Evolutionary conservation across 2,329 filamentous ascomycete species (phyloP).

Genomic region (Lizonia empirigonia): DNA sequence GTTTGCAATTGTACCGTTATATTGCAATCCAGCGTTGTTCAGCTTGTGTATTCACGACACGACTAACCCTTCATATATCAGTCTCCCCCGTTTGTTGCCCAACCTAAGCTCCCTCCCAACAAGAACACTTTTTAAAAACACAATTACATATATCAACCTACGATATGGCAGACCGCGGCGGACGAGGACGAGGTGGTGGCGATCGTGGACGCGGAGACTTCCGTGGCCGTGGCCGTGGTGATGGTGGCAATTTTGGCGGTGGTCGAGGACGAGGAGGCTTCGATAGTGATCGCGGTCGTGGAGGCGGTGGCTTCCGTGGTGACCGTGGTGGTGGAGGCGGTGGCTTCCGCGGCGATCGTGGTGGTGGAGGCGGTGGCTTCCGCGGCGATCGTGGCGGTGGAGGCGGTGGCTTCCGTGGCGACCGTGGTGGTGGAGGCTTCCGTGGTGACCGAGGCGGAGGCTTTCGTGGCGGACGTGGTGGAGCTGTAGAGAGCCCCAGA

Average conservation of each 20-base stretch:
- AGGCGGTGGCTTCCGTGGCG: conserved; percentile 17
- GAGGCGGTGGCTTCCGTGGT: conserved; percentile 19
- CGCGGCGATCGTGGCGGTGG: conserved; percentile 11
- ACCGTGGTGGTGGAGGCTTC: conserved; percentile 20
- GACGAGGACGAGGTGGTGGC: conserved; percentile 21
- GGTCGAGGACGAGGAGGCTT: conserved; percentile 17
- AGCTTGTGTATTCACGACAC: not conserved
- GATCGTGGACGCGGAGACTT: conserved; percentile 31
- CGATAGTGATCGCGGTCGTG: conserved; percentile 24
- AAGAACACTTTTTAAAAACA: not conserved
- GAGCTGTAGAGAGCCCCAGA: conserved; percentile 13
- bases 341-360: conserved; percentile 20
- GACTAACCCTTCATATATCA: not conserved
- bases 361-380: conserved; percentile 9
- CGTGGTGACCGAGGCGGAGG: conserved; percentile 20
- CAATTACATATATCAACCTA: not conserved
- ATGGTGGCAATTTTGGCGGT: conserved; percentile 31
- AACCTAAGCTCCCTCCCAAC: not conserved
- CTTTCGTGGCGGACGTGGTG: too few relatives aligned
- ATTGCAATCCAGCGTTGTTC: not conserved
- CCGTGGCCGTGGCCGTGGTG: conserved; percentile 26
- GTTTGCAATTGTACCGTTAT: not conserved
- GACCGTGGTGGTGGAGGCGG: conserved; percentile 22
- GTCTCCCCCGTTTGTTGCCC: not conserved
- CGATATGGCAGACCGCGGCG: conserved; percentile 14